Percentiles rank a stretch among this genome's conserved stretches.
Conservation (phyloP, 495 filamentous ascomycete species). For the Hypoxylon trugodes region DNA sequence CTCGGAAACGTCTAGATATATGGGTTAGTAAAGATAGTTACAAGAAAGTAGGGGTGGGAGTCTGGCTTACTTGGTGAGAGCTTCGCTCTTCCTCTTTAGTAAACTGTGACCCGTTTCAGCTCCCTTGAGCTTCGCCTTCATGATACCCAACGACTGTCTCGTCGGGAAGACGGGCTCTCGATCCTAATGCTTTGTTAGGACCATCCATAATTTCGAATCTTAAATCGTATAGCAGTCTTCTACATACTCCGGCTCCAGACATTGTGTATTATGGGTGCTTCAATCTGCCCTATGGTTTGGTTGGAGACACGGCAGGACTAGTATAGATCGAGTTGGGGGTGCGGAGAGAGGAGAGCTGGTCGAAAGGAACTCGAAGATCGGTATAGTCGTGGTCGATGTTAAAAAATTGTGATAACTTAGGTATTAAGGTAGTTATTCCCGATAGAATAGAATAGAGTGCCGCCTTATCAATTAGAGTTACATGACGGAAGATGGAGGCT, state of each 20-base stretch:
- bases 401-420: constrained; percentile 16
- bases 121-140: constrained; percentile 99
- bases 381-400: neutral
- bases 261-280: constrained; percentile 48
- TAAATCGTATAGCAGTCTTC: neutral
- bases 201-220: constrained; percentile 9
- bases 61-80: constrained; percentile 76
- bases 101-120: constrained; percentile 89
- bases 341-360: neutral
- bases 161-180: constrained; percentile 97
- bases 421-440: too few species aligned
- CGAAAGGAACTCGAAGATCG: neutral
- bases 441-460: neutral
- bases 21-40: constrained; percentile 15
- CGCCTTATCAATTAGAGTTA: constrained; percentile 1
- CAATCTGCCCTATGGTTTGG: neutral
- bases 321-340: neutral
- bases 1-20: constrained; percentile 78
- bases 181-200: constrained; percentile 60
- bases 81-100: constrained; percentile 92
- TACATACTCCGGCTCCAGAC: constrained; percentile 68
- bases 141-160: constrained; percentile 92
- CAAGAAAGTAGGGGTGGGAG: neutral
- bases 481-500: constrained; percentile 1
- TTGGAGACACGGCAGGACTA: too few species aligned